Base-by-base conservation (phyloP, 108 stramenopile genomes). In the Thalassiosira profunda region DNA sequence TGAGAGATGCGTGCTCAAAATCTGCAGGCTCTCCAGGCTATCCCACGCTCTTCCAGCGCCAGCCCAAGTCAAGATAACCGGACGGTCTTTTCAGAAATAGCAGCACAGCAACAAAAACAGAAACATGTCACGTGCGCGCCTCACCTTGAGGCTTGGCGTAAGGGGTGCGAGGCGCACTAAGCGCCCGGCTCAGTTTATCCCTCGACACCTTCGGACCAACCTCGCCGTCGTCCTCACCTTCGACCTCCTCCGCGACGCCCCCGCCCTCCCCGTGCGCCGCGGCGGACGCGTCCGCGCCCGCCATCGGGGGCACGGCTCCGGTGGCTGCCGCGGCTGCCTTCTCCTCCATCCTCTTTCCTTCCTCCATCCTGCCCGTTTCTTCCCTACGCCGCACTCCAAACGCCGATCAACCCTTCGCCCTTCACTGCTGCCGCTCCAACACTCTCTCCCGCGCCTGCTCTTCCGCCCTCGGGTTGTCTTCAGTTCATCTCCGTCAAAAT, bases 21-120 rank as follows among this genome's bases (percentile, higher is more conserved):
- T n/a, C n/a, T n/a, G n/a, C n/a, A n/a, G n/a, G n/a, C n/a, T n/a
- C n/a, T n/a, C n/a, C n/a, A n/a, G n/a, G n/a, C n/a, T n/a, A n/a
- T n/a, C n/a, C n/a, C n/a, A n/a, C n/a, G n/a, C n/a, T n/a, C n/a
- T n/a, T n/a, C n/a, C n/a, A 87, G 84, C 4, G 84, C 76, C 17
- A 69, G 24, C 20, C 65, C 81, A 37, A 56, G 81, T 2, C 81
- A 76, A 1, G 86, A 82, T 18, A 87, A 80, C 2, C 63, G 36
- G 34, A 52, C 49, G 51, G 55, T 72, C 42, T 69, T 43, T 43
- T 34, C 62, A 35, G 34, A 24, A 20, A 1, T 36, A 31, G 8
- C 44, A 4, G 14, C 1, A 48, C 24, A 45, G 18, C 10, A 52
- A 52, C 1, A 26, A 11, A 3, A 54, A 7, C 37, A 21, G 0